These are phyloP conservation scores for Gymnopus androsaceus DNA, from an alignment of 1,284 basidiomycete genomes.

Conservation along the genomic window DNA sequence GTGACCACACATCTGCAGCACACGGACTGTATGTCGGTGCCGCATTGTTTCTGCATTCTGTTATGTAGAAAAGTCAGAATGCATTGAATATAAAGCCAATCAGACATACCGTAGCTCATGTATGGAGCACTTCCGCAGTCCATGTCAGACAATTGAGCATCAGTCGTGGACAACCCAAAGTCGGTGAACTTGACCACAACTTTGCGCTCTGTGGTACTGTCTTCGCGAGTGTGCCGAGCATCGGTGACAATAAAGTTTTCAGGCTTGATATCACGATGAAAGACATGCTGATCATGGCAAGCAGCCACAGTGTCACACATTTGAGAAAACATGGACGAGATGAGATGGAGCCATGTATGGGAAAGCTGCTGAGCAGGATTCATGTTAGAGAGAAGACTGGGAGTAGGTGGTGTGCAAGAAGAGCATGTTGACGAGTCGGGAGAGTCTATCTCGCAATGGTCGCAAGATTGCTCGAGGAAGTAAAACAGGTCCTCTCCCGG, in stretches of 20 bases:
- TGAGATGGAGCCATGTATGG: conserved; percentile 83
- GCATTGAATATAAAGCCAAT: conserved; percentile 8
- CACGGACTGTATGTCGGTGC: conserved; percentile 91
- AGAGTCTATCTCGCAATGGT: conserved; percentile 64
- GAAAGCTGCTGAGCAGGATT: conserved; percentile 84
- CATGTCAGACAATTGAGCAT: conserved; percentile 90
- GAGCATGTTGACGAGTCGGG: conserved; percentile 47
- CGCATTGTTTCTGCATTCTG: conserved; percentile 97
- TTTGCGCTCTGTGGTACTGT: conserved; percentile 68
- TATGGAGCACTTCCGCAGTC: conserved; percentile 99
- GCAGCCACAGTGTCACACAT: conserved; percentile 98
- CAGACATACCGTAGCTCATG: conserved; percentile 88
- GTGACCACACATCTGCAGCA: conserved; percentile 97
- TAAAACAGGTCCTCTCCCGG: conserved; percentile 97
- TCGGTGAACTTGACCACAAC: conserved; percentile 94
- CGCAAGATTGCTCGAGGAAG: conserved; percentile 92
- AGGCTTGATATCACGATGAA: conserved; percentile 98
- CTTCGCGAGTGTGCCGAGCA: conserved; percentile 57
- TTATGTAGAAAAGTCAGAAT: conserved; percentile 18
- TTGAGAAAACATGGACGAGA: conserved; percentile 94
- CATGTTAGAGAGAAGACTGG: conserved; percentile 88
- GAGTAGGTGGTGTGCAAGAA: conserved; percentile 87
- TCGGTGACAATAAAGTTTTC: conserved; percentile 95
- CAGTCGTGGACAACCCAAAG: conserved; percentile 93
- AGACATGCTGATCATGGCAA: conserved; percentile 92